phyloP scores from a whole-genome alignment of 228 moss, liverwort and hornwort genomes.

The Sphagnum magellanicum region DNA sequence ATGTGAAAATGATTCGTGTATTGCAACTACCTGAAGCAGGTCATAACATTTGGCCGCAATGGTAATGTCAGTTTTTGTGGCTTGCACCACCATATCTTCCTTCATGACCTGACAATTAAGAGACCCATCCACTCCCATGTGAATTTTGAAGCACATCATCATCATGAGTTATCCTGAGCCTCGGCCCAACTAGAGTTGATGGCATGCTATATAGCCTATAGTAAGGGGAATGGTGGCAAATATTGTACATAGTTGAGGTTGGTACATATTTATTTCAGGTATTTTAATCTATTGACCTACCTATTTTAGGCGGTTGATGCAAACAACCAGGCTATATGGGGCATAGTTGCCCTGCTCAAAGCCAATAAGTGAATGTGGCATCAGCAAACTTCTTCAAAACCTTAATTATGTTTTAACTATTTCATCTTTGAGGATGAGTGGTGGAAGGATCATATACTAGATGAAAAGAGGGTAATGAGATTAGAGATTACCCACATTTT shows the following conservation, averaged over 20 bases:
- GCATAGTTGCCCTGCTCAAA: no score
- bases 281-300: neutral
- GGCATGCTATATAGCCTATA: no score
- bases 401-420: neutral
- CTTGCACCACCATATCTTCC: slow-evolving; percentile 38
- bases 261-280: neutral
- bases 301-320: neutral
- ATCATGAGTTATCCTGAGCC: neutral
- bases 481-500: slow-evolving; percentile 22
- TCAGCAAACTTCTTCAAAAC: neutral
- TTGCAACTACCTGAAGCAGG: slow-evolving; percentile 23
- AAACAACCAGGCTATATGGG: no score
- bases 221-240: neutral
- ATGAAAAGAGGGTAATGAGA: neutral
- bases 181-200: neutral
- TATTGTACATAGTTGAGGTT: neutral
- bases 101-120: slow-evolving; percentile 28
- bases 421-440: neutral
- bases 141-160: neutral
- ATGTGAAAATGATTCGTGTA: neutral
- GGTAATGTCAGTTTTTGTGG: slow-evolving; percentile 36
- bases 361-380: neutral
- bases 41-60: slow-evolving; percentile 36
- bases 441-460: neutral
- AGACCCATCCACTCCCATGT: neutral